Conservation (phyloP, 345 rosid species). For the Lepidium africanum region DNA sequence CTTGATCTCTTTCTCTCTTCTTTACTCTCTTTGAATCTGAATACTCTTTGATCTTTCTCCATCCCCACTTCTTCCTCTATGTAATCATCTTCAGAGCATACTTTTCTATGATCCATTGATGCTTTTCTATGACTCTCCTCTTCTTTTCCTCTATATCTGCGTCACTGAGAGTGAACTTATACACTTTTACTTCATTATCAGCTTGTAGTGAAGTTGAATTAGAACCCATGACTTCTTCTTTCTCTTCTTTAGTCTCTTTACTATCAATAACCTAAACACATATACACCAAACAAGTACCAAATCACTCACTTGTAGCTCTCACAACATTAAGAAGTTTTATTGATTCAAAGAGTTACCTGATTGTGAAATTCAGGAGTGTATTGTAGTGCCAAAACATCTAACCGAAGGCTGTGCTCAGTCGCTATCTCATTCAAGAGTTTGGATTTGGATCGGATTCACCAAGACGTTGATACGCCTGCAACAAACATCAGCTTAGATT, state of each 20-base stretch:
- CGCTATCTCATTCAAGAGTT: conserved; percentile 47
- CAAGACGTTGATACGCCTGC: too few species aligned
- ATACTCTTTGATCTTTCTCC: conserved; percentile 1
- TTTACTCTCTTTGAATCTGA: conserved; percentile 6
- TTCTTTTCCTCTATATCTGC: background rate
- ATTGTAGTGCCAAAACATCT: conserved; percentile 52
- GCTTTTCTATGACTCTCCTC: background rate
- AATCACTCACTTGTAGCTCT: background rate
- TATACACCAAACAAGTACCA: background rate
- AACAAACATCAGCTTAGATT: too few species aligned
- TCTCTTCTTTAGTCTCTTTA: background rate
- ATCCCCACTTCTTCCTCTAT: background rate
- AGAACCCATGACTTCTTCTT: background rate
- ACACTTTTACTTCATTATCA: background rate
- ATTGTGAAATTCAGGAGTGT: conserved; percentile 27
- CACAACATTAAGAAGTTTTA: background rate
- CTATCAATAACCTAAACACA: background rate
- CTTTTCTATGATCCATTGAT: background rate
- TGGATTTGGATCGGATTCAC: too few species aligned
- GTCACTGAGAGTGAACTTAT: conserved; percentile 7
- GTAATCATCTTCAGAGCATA: background rate
- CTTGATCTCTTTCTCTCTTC: conserved; percentile 5
- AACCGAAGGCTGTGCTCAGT: conserved; percentile 20
- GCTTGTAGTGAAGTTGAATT: background rate
- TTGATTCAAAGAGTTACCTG: background rate